phyloP scores from a whole-genome alignment of 352 stramenopile species.

The Peronosclerospora sorghi region DNA sequence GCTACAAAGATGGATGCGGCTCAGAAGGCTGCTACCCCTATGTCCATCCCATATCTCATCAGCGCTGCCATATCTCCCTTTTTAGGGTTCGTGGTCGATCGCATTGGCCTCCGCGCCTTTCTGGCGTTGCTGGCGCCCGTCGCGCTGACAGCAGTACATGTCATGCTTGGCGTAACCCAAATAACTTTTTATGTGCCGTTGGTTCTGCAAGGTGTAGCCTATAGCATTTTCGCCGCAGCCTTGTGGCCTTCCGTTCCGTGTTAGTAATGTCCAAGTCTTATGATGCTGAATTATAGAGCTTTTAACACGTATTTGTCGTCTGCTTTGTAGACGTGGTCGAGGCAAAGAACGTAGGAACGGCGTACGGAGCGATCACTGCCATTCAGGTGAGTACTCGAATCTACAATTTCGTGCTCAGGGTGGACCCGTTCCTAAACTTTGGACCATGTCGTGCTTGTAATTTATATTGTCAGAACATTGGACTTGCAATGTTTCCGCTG shows the following conservation, averaged over 20 bases:
- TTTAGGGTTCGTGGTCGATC: constrained; percentile 87
- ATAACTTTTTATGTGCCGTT: constrained; percentile 77
- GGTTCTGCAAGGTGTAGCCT: constrained; percentile 85
- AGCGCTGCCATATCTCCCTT: constrained; percentile 83
- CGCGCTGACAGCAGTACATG: constrained; percentile 75
- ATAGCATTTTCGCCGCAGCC: constrained; percentile 87
- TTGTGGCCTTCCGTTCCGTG: constrained; percentile 87
- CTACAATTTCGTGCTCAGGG: background rate
- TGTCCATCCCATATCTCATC: constrained; percentile 90
- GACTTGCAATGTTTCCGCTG: constrained; percentile 65
- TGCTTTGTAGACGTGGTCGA: constrained; percentile 66
- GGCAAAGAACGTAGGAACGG: constrained; percentile 79
- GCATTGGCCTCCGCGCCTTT: constrained; percentile 71
- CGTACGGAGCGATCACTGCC: constrained; percentile 89
- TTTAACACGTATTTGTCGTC: background rate
- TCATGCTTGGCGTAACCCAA: constrained; percentile 66
- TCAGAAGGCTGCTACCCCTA: constrained; percentile 65
- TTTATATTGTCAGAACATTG: constrained; percentile 55
- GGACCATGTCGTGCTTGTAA: no score
- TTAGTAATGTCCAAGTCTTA: constrained; percentile 5
- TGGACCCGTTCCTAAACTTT: background rate
- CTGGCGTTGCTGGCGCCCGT: constrained; percentile 69
- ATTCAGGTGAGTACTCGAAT: constrained; percentile 53
- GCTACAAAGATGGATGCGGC: constrained; percentile 48
- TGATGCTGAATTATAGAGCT: background rate